Conservation (phyloP, 2,329 filamentous ascomycete genomes). For the Zymoseptoria tritici region DNA sequence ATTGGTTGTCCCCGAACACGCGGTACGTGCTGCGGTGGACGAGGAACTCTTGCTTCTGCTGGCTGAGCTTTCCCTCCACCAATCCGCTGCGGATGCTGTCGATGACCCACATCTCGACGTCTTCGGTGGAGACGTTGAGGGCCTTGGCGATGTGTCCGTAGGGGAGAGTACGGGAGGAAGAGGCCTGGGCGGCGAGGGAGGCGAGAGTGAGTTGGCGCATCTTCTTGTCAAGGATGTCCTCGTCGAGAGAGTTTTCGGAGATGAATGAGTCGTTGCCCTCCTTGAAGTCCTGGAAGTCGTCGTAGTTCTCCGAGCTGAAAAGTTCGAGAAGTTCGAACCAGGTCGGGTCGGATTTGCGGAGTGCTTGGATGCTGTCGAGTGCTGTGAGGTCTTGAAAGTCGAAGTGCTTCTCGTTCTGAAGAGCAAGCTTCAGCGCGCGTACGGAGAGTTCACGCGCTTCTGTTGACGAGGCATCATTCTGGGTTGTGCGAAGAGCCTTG, state of each 20-base stretch:
- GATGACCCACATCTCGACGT: slow-evolving; percentile 98
- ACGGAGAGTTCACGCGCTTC: slow-evolving; percentile 54
- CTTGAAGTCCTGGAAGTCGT: slow-evolving; percentile 93
- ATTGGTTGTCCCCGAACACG: slow-evolving; percentile 96
- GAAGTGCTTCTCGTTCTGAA: slow-evolving; percentile 58
- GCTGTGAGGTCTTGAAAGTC: slow-evolving; percentile 66
- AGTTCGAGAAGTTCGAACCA: slow-evolving; percentile 92
- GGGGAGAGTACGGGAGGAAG: slow-evolving; percentile 74
- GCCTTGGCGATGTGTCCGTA: slow-evolving; percentile 79
- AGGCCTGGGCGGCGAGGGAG: slow-evolving; percentile 72
- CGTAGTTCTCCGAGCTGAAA: slow-evolving; percentile 86
- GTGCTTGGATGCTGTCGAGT: slow-evolving; percentile 72
- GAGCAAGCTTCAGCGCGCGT: slow-evolving; percentile 59
- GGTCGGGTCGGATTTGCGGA: slow-evolving; percentile 73
- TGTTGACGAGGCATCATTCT: slow-evolving; percentile 47
- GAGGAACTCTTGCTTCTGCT: slow-evolving; percentile 86
- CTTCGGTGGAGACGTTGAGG: slow-evolving; percentile 70
- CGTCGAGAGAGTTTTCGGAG: slow-evolving; percentile 64
- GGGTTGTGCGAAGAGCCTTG: slow-evolving; percentile 69
- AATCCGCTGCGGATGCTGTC: slow-evolving; percentile 94
- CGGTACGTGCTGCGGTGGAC: slow-evolving; percentile 95
- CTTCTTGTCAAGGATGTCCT: slow-evolving; percentile 75
- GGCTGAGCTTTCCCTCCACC: slow-evolving; percentile 92
- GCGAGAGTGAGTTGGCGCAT: slow-evolving; percentile 93
- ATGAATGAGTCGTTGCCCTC: slow-evolving; percentile 84